A percentile compares a stretch with the other conserved stretches of the same genome.
Conservation (phyloP, 2,329 filamentous ascomycete species). For the Aspergillus sp. region DNA sequence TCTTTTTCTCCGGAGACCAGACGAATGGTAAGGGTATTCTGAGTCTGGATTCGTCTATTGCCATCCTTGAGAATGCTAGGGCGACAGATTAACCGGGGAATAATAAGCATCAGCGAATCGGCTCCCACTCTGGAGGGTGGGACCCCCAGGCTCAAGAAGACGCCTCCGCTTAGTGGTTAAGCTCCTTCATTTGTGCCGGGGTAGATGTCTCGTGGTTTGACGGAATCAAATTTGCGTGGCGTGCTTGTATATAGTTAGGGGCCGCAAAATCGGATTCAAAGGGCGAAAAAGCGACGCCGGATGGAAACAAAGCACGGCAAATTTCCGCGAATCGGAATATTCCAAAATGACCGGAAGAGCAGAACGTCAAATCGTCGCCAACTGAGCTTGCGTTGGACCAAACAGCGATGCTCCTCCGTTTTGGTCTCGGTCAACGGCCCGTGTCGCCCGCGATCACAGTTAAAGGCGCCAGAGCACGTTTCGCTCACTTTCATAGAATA, state of each 20-base stretch:
- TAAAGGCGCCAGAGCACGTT: not conserved
- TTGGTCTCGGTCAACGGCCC: constrained; percentile 7
- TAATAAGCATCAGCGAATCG: constrained; percentile 2
- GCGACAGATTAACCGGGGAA: constrained; percentile 7
- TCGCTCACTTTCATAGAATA: not conserved
- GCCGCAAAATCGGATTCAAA: not conserved
- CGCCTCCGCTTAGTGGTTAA: not conserved
- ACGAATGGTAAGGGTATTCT: not conserved
- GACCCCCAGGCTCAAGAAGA: constrained; percentile 7
- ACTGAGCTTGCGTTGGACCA: not conserved
- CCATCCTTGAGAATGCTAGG: not conserved
- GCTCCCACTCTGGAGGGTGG: not conserved
- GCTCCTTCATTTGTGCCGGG: constrained; percentile 1
- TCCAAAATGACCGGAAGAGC: no score
- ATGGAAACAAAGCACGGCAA: not conserved
- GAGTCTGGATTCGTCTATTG: not conserved
- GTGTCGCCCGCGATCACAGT: not conserved
- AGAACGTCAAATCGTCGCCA: not conserved
- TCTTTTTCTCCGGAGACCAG: not conserved
- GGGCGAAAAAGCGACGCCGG: not conserved
- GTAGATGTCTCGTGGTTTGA: not conserved
- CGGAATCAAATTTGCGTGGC: not conserved
- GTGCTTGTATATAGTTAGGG: not conserved
- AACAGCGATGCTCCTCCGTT: not conserved
- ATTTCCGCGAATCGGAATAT: constrained; percentile 7